Base-by-base conservation (phyloP, 1,139 yeast species). In the Nakaseomyces delphensis region DNA sequence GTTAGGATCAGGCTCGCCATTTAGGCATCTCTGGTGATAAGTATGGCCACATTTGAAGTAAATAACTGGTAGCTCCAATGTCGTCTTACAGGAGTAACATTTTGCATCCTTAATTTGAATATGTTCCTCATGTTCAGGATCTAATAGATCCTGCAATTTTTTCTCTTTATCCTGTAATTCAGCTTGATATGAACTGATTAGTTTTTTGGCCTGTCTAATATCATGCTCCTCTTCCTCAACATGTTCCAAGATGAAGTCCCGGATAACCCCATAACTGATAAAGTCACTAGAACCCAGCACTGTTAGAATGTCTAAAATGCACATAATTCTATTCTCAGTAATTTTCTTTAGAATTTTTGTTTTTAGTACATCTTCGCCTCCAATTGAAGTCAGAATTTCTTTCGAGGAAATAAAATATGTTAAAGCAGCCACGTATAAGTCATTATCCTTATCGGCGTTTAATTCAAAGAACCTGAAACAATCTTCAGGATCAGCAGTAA, bases 41-140 rank as follows among this genome's bases (percentile, higher is more conserved):
- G 94, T 79, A 56, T 91, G 98, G 42, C 74, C 74, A 65, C 98
- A 91, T 48, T 79, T 77, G 67, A 89, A 93, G 55, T 85, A 95
- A 1, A 84, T 74, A 7, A 82, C 74, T 0, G 97, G 97, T 43
- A 81, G 71, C 46, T 86, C 95, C 25, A 91, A 65, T 20, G 76
- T 71, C 41, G 74, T 68, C 13, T 76, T 69, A 59, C 98, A 93
- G 6, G 79, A 71, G 15, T 79, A 69, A 60, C 98, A 93, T 40
- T 70, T 71, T 19, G 80, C 72, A 49, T 80, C 77, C 54, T 83
- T 89, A 2, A 87, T 69, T 6, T 79, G 70, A 30, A 76, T 71
- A 1, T 89, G 79, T 37, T 76, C 76, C 2, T 57, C 57, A 7
- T 54, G 51, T 4, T 58, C 47, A 9, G 42, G 41, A n/a, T 69